phyloP scores from a whole-genome alignment of 495 filamentous ascomycete genomes.

The Glonium stellatum region DNA sequence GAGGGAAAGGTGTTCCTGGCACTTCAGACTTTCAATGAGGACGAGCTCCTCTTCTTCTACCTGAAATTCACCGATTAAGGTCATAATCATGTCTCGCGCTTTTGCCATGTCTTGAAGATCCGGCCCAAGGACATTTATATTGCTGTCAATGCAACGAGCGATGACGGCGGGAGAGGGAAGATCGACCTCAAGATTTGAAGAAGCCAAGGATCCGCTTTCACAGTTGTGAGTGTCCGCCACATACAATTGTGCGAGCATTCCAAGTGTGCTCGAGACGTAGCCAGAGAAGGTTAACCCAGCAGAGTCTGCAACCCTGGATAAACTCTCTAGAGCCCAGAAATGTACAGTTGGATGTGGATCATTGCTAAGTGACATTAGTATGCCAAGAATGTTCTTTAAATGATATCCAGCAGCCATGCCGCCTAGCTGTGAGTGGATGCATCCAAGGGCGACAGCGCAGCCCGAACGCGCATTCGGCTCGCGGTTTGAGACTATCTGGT shows the following conservation, averaged over 20 bases:
- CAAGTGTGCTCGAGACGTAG: slow-evolving; percentile 82
- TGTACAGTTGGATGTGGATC: slow-evolving; percentile 96
- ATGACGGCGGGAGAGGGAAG: slow-evolving; percentile 74
- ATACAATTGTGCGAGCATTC: slow-evolving; percentile 89
- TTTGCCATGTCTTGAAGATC: slow-evolving; percentile 93
- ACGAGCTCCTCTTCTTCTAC: slow-evolving; percentile 68
- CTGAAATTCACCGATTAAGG: slow-evolving; percentile 75
- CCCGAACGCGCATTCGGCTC: slow-evolving; percentile 90
- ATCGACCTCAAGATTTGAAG: slow-evolving; percentile 83
- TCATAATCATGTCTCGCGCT: slow-evolving; percentile 82
- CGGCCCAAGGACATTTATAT: slow-evolving; percentile 92
- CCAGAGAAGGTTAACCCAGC: slow-evolving; percentile 86
- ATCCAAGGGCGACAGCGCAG: slow-evolving; percentile 86
- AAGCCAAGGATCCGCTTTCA: slow-evolving; percentile 66
- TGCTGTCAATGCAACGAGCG: slow-evolving; percentile 81
- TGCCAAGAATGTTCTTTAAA: slow-evolving; percentile 88
- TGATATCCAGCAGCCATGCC: slow-evolving; percentile 98
- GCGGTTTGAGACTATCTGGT: slow-evolving; percentile 85
- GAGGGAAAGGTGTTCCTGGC: slow-evolving; percentile 83
- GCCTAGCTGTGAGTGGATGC: slow-evolving; percentile 89
- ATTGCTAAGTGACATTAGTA: slow-evolving; percentile 90
- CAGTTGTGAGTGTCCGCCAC: slow-evolving; percentile 84
- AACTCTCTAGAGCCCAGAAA: slow-evolving; percentile 86
- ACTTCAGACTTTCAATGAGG: slow-evolving; percentile 69
- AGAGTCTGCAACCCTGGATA: slow-evolving; percentile 84